phyloP scores from a whole-genome alignment of 23 red algal genomes.

The Porphyridium purpureum region DNA sequence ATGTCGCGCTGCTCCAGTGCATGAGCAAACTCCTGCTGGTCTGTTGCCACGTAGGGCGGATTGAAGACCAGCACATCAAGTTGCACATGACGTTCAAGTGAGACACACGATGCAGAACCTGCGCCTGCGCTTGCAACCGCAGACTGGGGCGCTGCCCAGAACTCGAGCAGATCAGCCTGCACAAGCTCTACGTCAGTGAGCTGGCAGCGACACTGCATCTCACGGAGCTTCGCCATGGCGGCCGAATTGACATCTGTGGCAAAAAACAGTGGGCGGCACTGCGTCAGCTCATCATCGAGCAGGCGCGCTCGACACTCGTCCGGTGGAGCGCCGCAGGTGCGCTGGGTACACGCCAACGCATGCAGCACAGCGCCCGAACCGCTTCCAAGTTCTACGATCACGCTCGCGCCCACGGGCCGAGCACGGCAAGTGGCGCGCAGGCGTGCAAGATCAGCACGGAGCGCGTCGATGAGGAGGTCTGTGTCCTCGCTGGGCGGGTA shows the following conservation, averaged over 20 bases:
- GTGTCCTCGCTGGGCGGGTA: constrained; percentile 63
- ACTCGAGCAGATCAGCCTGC: constrained; percentile 18
- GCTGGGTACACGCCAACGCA: no score
- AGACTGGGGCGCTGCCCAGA: no score
- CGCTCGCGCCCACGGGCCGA: background rate
- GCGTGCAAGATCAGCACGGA: constrained; percentile 9
- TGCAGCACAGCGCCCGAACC: no score
- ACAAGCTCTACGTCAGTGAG: constrained; percentile 11
- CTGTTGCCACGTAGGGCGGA: constrained; percentile 62
- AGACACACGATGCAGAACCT: no score
- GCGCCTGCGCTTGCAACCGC: no score
- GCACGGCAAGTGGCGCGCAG: background rate
- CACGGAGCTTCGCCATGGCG: constrained; percentile 5
- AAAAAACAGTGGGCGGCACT: constrained; percentile 1
- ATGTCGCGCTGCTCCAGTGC: constrained; percentile 31
- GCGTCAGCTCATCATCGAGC: no score
- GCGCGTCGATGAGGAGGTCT: constrained; percentile 45
- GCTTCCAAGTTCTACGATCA: no score
- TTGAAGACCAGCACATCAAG: constrained; percentile 69
- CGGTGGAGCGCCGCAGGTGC: no score
- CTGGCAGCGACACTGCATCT: background rate
- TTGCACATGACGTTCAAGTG: constrained; percentile 4
- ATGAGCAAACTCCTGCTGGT: constrained; percentile 18
- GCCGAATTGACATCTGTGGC: constrained; percentile 31
- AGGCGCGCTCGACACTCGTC: no score